Percentiles rank a stretch among this genome's conserved stretches.
These are phyloP conservation scores for Firmiana major DNA, from an alignment of 345 rosid species.

Conservation along the genomic window DNA sequence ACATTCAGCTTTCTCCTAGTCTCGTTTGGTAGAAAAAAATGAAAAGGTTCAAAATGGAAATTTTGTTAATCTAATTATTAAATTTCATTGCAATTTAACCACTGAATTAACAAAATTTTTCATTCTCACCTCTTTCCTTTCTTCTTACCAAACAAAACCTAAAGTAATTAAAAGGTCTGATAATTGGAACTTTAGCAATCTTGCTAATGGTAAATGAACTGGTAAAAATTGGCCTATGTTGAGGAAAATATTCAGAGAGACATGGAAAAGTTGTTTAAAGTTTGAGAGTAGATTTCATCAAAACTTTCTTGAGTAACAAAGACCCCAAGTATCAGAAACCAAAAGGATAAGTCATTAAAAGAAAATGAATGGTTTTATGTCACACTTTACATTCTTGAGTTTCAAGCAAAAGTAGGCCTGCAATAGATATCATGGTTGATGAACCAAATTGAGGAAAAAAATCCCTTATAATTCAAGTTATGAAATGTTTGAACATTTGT, in stretches of 20 bases:
- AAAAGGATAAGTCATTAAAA: not conserved
- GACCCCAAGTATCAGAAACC: not conserved
- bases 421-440: conserved; percentile 12
- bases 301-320: not conserved
- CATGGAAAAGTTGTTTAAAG: not conserved
- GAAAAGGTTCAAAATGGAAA: too few relatives aligned
- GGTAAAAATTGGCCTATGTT: not conserved
- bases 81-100: too few relatives aligned
- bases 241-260: not conserved
- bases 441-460: not conserved
- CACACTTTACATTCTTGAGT: not conserved
- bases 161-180: not conserved
- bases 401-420: conserved; percentile 2
- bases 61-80: too few relatives aligned
- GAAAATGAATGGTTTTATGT: not conserved
- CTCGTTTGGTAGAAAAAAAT: too few relatives aligned
- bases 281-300: not conserved
- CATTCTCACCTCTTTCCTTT: too few relatives aligned
- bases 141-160: too few relatives aligned
- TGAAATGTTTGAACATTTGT: not conserved
- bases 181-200: not conserved
- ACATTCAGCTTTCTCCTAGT: not conserved
- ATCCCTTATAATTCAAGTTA: not conserved
- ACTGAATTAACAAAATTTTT: too few relatives aligned
- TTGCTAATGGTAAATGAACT: not conserved